Evolutionary conservation across 345 rosid genomes (phyloP), one percentile per base, ranked within the genome.

Genomic region (Populus tremula): DNA sequence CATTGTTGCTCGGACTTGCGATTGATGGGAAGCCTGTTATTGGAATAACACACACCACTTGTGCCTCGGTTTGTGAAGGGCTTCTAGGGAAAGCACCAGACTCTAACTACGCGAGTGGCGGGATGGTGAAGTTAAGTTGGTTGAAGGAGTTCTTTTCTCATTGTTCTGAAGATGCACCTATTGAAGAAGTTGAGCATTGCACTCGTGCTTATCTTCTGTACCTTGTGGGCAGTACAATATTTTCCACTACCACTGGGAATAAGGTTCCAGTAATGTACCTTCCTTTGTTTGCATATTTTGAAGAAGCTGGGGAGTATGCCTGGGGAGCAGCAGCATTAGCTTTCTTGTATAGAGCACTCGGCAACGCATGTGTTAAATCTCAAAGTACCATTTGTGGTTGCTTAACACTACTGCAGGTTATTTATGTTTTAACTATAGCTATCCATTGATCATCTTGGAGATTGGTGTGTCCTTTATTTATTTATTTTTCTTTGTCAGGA

Each of bases 71-170:
- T 13, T 94, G 98, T 56, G 87, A 87, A 81, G 86, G 63, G 86
- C 90, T 87, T 82, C 84, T 94, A 6, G 98, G 98, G 20, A 83
- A 45, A 81, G 84, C 90, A 0, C 98, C 98, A 0, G 97, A 91
- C 71, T 83, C 90, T 39, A 90, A 81, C 71, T 93, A 93, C 72
- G 97, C 98, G 0, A 94, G 98, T 84, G 98, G 98, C 70, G 98
- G 98, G 66, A 94, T 94, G 98, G 98, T 94, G 80, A 94, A 94
- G 87, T 86, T 93, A 76, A 94, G 98, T 83, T 94, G 98, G 98
- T 81, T 94, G 85, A 94, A 94, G 80, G 98, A 94, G 79, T 88
- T 81, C 75, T 94, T 94, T 83, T 89, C 95, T 35, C 85, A 78
- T 4, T 93, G 95, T 84, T 90, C 89, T 63, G 91, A 85, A 23